Evolutionary conservation across 352 stramenopile genomes (phyloP).

Genomic region (Phytophthora pisi): DNA sequence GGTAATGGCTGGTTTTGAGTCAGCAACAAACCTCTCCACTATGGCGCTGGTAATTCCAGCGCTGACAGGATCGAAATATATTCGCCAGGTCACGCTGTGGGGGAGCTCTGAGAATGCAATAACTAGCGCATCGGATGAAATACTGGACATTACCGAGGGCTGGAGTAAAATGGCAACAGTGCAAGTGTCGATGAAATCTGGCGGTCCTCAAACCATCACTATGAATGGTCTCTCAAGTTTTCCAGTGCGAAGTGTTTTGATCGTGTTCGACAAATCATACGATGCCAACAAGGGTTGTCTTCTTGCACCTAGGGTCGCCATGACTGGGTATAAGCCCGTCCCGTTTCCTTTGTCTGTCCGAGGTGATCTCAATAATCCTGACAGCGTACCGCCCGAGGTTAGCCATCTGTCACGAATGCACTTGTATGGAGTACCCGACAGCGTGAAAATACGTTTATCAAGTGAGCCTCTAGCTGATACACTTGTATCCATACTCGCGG

Average conservation of each 20-base stretch:
- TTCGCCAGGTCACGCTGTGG: slow-evolving; percentile 55
- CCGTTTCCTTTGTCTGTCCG: slow-evolving; percentile 55
- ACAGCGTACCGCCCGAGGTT: slow-evolving; percentile 39
- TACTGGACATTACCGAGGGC: slow-evolving; percentile 39
- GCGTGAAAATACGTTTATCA: slow-evolving; percentile 47
- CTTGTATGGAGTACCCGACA: slow-evolving; percentile 34
- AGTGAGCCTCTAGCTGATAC: slow-evolving; percentile 65
- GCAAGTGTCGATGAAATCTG: slow-evolving; percentile 53
- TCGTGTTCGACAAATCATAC: slow-evolving; percentile 65
- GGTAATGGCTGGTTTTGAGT: slow-evolving; percentile 58
- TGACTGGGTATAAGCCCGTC: slow-evolving; percentile 45
- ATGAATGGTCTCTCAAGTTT: slow-evolving; percentile 36
- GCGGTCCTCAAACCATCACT: slow-evolving; percentile 39
- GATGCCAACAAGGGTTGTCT: slow-evolving; percentile 51
- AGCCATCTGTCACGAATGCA: slow-evolving; percentile 71
- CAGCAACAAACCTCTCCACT: slow-evolving; percentile 40
- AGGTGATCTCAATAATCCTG: slow-evolving; percentile 41
- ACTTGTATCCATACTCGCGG: slow-evolving; percentile 40
- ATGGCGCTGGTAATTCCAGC: slow-evolving; percentile 48
- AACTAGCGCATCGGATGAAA: slow-evolving; percentile 1
- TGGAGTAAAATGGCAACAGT: slow-evolving; percentile 48
- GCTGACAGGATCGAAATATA: slow-evolving; percentile 53
- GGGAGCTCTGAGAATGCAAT: slow-evolving; percentile 37
- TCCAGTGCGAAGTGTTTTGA: slow-evolving; percentile 34
- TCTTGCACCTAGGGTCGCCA: slow-evolving; percentile 36